Base-by-base conservation (phyloP, 2,329 filamentous ascomycete species). In the Penicillium corylophilum region DNA sequence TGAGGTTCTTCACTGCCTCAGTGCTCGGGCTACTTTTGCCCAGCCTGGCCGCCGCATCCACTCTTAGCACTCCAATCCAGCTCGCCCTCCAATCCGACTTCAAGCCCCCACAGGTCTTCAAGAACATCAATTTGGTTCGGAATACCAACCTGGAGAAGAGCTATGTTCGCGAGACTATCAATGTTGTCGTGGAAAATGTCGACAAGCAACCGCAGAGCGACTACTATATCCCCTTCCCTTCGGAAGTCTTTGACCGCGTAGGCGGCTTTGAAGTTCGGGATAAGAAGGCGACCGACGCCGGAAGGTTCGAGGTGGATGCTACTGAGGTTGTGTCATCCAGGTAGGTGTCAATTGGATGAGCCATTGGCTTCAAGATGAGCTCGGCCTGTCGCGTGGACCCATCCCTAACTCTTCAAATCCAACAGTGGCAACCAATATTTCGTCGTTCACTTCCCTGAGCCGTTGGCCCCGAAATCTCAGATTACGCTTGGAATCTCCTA, bases 111-210 rank as follows among this genome's bases (percentile, higher is more conserved):
- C 89, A 90, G 70, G 89, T 92, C 61, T 99, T 96, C 79, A 90
- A 92, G 77, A 96, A 99, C 74, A 82, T 82, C 73, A 97, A 99
- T 71, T 75, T 97, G 26, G 88, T 97, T 46, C 89, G 94, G 65
- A 86, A 88, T 59, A 87, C 95, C 68, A 96, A 95, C 61, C 76
- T 96, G 52, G 93, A 97, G 75, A 97, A 96, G 80, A 89, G 85
- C 62, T 97, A 94, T 67, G 85, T 86, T 49, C 87, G 91, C 69
- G 93, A 97, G 74, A 88, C 86, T 13, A 84, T 96, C 79, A 96
- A 97, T 75, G 87, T 96, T n/a, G 80, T 95, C 46, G 84, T 99
- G 57, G 88, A 96, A 78, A 99, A 99, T 72, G 79, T 89, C 61
- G 89, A 87, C 66, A 80, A 82, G 55, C 78, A 86, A 60, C 82